Evolutionary conservation across 345 rosid species (phyloP).

Genomic region (Dovyalis caffra): DNA sequence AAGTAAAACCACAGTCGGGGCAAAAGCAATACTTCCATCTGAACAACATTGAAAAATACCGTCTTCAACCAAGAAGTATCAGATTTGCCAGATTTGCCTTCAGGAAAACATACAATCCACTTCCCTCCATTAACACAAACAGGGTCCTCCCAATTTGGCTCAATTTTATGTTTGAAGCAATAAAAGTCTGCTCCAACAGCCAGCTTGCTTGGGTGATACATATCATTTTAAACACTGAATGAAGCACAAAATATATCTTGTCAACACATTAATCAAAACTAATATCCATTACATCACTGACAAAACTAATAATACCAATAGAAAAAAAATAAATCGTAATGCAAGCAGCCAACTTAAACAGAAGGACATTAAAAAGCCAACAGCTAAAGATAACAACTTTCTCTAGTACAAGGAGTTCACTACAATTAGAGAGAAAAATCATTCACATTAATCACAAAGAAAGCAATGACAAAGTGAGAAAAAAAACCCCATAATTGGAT

Average conservation of each 20-base stretch:
- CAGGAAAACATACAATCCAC: constrained; percentile 60
- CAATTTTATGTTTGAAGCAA: constrained; percentile 85
- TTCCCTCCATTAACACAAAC: constrained; percentile 92
- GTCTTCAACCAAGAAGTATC: constrained; percentile 80
- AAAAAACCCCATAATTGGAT: too few species aligned
- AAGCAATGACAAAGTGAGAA: too few species aligned
- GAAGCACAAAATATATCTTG: not conserved
- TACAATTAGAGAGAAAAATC: not conserved
- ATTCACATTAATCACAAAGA: too few species aligned
- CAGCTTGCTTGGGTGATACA: constrained; percentile 73
- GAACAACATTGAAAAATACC: constrained; percentile 46
- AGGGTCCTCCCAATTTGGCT: constrained; percentile 99
- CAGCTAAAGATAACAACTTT: not conserved
- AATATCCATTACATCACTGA: not conserved
- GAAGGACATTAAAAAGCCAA: not conserved
- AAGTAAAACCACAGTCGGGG: too few species aligned
- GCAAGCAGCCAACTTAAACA: not conserved
- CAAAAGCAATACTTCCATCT: not conserved
- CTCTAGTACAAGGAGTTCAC: not conserved
- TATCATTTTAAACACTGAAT: constrained; percentile 76
- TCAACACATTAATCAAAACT: not conserved
- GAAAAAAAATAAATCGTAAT: not conserved
- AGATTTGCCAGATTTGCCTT: constrained; percentile 62
- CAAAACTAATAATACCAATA: not conserved
- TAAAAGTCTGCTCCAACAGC: constrained; percentile 58